Conservation (phyloP, 1,284 basidiomycete species). For the Neotropicomus parvogracilis region DNA sequence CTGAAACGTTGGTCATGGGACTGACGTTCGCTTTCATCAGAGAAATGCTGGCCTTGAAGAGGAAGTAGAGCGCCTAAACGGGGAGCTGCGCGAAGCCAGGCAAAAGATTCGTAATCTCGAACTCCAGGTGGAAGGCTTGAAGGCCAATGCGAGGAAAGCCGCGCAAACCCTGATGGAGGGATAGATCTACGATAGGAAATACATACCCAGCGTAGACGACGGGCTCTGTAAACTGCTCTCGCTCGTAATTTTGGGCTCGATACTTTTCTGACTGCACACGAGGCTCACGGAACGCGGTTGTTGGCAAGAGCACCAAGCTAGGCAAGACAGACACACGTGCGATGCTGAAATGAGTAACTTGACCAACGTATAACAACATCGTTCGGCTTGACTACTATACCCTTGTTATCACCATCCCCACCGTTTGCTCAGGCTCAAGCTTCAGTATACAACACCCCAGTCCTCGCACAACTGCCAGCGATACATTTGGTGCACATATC, state of each 20-base stretch:
- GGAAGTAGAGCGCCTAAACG: conserved; percentile 60
- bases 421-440: no score
- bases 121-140: conserved; percentile 74
- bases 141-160: conserved; percentile 71
- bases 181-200: conserved; percentile 9
- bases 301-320: not conserved
- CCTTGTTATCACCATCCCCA: not conserved
- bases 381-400: not conserved
- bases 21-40: conserved; percentile 3
- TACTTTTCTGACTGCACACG: conserved; percentile 7
- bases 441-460: no score
- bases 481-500: not conserved
- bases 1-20: conserved; percentile 1
- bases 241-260: conserved; percentile 7
- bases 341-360: conserved; percentile 1
- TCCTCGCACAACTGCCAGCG: no score
- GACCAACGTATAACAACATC: not conserved
- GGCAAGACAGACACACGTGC: conserved; percentile 17
- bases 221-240: conserved; percentile 4
- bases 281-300: conserved; percentile 1
- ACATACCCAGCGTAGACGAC: conserved; percentile 9
- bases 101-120: conserved; percentile 79
- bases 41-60: conserved; percentile 36
- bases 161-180: conserved; percentile 48
- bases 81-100: conserved; percentile 71